phyloP scores from a whole-genome alignment of 805 yeast genomes.

The Grigorovia yakushimaensis region DNA sequence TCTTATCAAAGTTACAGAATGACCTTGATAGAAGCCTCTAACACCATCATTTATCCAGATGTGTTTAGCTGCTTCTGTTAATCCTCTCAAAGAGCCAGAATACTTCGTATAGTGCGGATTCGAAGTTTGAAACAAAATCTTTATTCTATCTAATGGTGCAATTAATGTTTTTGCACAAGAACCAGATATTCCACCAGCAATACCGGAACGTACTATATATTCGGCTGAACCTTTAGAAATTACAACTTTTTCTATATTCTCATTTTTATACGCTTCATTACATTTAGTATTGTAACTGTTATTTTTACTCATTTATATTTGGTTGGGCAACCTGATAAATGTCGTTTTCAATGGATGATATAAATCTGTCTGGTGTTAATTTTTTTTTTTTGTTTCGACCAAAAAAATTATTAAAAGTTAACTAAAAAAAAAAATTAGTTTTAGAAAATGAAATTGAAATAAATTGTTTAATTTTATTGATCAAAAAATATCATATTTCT shows the following conservation, averaged over 20 bases:
- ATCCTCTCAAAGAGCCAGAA: slow-evolving; percentile 71
- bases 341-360: slow-evolving; percentile 36
- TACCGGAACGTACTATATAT: slow-evolving; percentile 72
- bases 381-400: too few relatives aligned
- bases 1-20: slow-evolving; percentile 81
- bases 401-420: too few relatives aligned
- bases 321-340: slow-evolving; percentile 30
- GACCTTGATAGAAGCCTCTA: slow-evolving; percentile 85
- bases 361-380: too few relatives aligned
- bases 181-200: slow-evolving; percentile 95
- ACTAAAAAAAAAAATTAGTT: too few relatives aligned
- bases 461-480: too few relatives aligned
- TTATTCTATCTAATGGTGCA: slow-evolving; percentile 92
- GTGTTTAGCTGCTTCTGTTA: slow-evolving; percentile 58
- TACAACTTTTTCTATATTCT: background rate
- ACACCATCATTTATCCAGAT: slow-evolving; percentile 65
- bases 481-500: too few relatives aligned
- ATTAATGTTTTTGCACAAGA: slow-evolving; percentile 91
- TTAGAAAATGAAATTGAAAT: too few relatives aligned
- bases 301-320: slow-evolving; percentile 7
- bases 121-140: slow-evolving; percentile 88
- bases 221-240: slow-evolving; percentile 64
- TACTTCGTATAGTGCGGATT: slow-evolving; percentile 79
- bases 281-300: background rate
- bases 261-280: background rate